phyloP scores from a whole-genome alignment of 371 early-diverging fungal species.

The Apophysomyces trapeziformis region DNA sequence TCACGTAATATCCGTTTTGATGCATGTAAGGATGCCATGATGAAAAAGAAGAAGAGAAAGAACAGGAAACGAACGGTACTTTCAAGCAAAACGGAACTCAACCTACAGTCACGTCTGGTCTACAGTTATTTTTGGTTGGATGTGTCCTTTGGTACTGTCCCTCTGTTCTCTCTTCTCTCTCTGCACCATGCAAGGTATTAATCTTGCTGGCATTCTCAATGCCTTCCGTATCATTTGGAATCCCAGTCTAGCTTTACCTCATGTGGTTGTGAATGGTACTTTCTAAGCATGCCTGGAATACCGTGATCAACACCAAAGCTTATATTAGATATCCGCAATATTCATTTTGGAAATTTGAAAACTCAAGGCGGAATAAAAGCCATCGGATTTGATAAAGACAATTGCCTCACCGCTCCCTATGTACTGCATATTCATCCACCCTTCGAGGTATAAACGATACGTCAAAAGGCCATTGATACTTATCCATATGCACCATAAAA shows the following conservation, averaged over 20 bases:
- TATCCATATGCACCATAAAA: neutral
- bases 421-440: constrained; percentile 68
- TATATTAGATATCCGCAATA: constrained; percentile 65
- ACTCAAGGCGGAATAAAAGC: constrained; percentile 61
- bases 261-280: constrained; percentile 72
- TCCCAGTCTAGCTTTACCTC: constrained; percentile 78
- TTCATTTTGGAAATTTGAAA: constrained; percentile 67
- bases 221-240: constrained; percentile 59
- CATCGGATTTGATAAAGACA: constrained; percentile 94
- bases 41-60: neutral
- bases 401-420: constrained; percentile 91
- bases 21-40: neutral
- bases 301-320: neutral
- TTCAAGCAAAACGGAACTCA: too few relatives aligned
- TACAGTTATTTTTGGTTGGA: too few relatives aligned
- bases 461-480: neutral
- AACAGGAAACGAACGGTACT: neutral
- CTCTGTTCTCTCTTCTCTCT: too few relatives aligned
- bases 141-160: too few relatives aligned
- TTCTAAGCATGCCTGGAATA: neutral
- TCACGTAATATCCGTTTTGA: neutral
- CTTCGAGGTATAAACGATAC: constrained; percentile 55
- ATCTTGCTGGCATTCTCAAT: constrained; percentile 67
- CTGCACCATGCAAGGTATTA: constrained; percentile 67
- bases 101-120: too few relatives aligned